A percentile compares a stretch with the other conserved stretches of the same genome.
These are phyloP conservation scores for Dendrobium chrysotoxum DNA, from an alignment of 106 monocot species.

Conservation along the genomic window DNA sequence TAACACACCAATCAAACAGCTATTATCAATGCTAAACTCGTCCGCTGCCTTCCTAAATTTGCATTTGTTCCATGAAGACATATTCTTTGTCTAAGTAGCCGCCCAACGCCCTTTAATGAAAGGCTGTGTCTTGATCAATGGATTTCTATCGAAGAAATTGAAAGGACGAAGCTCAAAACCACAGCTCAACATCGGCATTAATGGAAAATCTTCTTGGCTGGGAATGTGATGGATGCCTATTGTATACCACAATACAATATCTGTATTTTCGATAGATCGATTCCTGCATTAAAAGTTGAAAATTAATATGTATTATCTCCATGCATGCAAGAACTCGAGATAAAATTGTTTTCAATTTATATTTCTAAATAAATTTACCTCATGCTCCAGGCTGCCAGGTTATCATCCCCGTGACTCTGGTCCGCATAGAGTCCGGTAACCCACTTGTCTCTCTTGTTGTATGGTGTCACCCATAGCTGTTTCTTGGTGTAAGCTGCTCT, in stretches of 20 bases:
- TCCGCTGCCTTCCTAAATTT: too few relatives aligned
- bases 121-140: constrained; percentile 25
- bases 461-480: constrained; percentile 61
- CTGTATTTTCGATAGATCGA: constrained; percentile 37
- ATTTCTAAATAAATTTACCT: constrained; percentile 20
- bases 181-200: constrained; percentile 46
- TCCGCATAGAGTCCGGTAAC: constrained; percentile 36
- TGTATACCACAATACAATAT: constrained; percentile 59
- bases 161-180: constrained; percentile 57
- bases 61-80: too few relatives aligned
- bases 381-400: constrained; percentile 39
- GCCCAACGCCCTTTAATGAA: neutral
- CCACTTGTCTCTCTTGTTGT: constrained; percentile 56
- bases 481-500: constrained; percentile 47
- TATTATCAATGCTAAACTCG: too few relatives aligned
- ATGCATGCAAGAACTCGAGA: too few relatives aligned
- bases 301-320: too few relatives aligned
- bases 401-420: constrained; percentile 53
- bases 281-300: constrained; percentile 21
- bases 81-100: too few relatives aligned
- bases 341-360: too few relatives aligned
- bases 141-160: constrained; percentile 76
- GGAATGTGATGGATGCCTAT: constrained; percentile 51
- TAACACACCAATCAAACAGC: too few relatives aligned
- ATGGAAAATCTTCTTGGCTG: constrained; percentile 42